Evolutionary conservation across 2,329 filamentous ascomycete genomes (phyloP).

Genomic region (Allantophomopsis lycopodina): DNA sequence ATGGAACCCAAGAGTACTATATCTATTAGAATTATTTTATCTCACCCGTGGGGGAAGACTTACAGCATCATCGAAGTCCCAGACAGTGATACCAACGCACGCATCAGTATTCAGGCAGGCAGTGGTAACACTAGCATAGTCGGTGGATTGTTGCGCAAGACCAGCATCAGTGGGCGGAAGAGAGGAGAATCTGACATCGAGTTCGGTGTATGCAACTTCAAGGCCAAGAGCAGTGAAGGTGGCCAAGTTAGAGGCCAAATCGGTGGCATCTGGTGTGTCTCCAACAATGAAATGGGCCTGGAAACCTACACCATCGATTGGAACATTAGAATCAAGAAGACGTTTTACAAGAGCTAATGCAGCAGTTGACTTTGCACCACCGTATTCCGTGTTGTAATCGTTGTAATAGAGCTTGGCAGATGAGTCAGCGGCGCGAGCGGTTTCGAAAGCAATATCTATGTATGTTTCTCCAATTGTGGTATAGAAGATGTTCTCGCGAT

Average conservation of each 20-base stretch:
- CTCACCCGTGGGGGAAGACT: neutral
- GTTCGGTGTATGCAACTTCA: constrained; percentile 47
- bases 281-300: constrained; percentile 46
- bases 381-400: constrained; percentile 48
- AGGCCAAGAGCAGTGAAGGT: constrained; percentile 35
- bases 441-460: constrained; percentile 41
- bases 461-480: constrained; percentile 39
- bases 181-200: constrained; percentile 37
- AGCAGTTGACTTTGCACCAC: constrained; percentile 29
- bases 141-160: constrained; percentile 27
- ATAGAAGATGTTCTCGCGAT: constrained; percentile 38
- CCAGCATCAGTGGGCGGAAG: constrained; percentile 27
- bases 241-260: constrained; percentile 28
- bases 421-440: constrained; percentile 38
- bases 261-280: constrained; percentile 27
- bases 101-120: constrained; percentile 11
- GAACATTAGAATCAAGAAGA: constrained; percentile 31
- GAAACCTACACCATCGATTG: constrained; percentile 48
- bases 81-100: constrained; percentile 16
- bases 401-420: constrained; percentile 47
- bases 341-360: constrained; percentile 28
- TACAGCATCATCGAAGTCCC: constrained; percentile 14
- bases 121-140: constrained; percentile 22
- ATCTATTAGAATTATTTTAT: neutral
- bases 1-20: constrained; percentile 22